Evolutionary conservation across 768 basidiomycete species (phyloP), one percentile per base, ranked within the genome.

Genomic region (Phaffia australis): DNA sequence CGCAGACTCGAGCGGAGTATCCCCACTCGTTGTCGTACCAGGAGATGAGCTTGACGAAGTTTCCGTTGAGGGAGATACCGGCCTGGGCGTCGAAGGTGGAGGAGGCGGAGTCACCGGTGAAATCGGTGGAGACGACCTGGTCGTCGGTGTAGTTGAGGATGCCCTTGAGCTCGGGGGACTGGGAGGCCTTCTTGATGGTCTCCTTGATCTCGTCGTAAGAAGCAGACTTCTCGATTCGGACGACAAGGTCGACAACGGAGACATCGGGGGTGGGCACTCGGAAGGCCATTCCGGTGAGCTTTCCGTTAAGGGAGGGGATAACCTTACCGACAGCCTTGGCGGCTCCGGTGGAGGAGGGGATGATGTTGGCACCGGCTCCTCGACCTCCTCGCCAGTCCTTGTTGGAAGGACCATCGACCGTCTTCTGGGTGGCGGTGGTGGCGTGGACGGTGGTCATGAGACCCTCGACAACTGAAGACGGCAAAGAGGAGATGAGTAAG

Each of bases 261-360:
- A 98, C 94, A 74, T 98, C 88, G 74, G 87, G 80, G 69, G 89
- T 93, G 71, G 94, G 94, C 68, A 98, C 87, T 80, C 94, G 94
- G 92, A 99, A 97, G 57, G 94, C 72, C 76, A 97, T 86, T 79
- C 94, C 68, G 72, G 92, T 98, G 75, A 99, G 86, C 81, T 97
- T 98, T 80, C 94, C 94, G 80, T 97, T 95, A 72, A 99, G 83
- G 60, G 79, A 77, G 68, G 94, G 94, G 77, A 98, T 97, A 79
- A 99, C 92, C 82, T 95, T 94, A 74, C 92, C 92, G 75, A 94
- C 91, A 70, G 92, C 92, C 84, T 98, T 99, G 78, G 94, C 94
- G 71, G 94, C 94, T 79, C 94, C 94, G 71, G 94, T 97, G 72
- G 93, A 94, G 27, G 93, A 95, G 59, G 94, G 94, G 76, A 99